Conservation (phyloP, 768 basidiomycete species). For the Daedaleopsis nitida region DNA sequence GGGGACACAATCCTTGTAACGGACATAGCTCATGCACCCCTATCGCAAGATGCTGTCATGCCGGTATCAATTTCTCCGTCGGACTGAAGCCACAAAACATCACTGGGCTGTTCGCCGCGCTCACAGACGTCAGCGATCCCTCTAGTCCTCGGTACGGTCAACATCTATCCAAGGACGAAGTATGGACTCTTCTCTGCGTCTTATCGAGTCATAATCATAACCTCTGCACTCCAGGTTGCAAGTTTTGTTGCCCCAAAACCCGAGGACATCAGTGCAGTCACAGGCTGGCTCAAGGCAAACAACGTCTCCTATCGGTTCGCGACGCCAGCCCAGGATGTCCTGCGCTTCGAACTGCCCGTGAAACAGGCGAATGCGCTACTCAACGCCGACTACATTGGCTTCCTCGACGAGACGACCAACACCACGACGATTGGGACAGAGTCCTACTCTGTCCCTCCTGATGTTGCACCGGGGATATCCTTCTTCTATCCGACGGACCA, state of each 20-base stretch:
- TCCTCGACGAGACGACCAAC: slow-evolving; percentile 25
- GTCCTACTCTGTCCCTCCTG: slow-evolving; percentile 30
- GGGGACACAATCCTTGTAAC: slow-evolving; percentile 3
- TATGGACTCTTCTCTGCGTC: slow-evolving; percentile 2
- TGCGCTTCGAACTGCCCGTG: slow-evolving; percentile 24
- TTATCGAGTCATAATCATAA: neutral
- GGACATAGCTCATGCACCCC: neutral
- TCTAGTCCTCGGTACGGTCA: slow-evolving; percentile 32
- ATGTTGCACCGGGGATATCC: slow-evolving; percentile 26
- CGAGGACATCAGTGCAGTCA: slow-evolving; percentile 26
- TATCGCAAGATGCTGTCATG: neutral
- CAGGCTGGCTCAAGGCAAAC: slow-evolving; percentile 27
- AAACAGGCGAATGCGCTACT: slow-evolving; percentile 29
- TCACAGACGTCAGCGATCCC: slow-evolving; percentile 36
- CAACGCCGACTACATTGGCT: slow-evolving; percentile 28
- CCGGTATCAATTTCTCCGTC: neutral
- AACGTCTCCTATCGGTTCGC: slow-evolving; percentile 20
- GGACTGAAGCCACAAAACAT: slow-evolving; percentile 11
- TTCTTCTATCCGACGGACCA: slow-evolving; percentile 32
- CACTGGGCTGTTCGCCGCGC: slow-evolving; percentile 32
- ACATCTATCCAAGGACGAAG: slow-evolving; percentile 37
- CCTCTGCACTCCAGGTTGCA: slow-evolving; percentile 41
- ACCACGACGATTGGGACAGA: slow-evolving; percentile 29
- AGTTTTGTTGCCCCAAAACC: slow-evolving; percentile 27
- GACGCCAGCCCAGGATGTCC: slow-evolving; percentile 31